Evolutionary conservation across 176 grass and related monocot genomes (phyloP), one percentile per base, ranked within the genome.

Genomic region (Rhynchospora tenuis): DNA sequence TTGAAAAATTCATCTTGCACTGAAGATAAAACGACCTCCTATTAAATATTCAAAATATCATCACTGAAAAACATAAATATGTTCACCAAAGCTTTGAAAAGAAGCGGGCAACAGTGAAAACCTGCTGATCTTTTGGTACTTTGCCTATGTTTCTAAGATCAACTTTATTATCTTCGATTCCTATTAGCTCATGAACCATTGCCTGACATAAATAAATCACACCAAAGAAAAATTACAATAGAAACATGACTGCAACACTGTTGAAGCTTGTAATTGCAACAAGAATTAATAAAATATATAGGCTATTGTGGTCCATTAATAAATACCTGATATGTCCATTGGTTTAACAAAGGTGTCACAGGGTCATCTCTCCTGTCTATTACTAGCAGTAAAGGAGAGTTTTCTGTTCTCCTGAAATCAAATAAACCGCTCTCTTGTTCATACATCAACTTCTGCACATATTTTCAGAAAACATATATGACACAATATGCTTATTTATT

Each of bases 1-100:
- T 87, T 93, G 79, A 90, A 98, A 80, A 98, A 98, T 59, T 90
- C 88, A 76, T 98, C 96, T 84, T 95, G 96, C 67, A 94, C 80
- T 12, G 96, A 88, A 84, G 96, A 98, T n/a, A 98, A 80, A 86
- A 98, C 95, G 62, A 98, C 96, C 88, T 98, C 92, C 96, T 95
- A 68, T 66, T 33, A 60, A 4, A 86, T 82, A n/a, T 44, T 78
- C 83, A 86, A 70, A 63, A 84, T 72, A 89, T 51, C 82, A 84
- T 88, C 59, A 84, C 64, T 33, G 17, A 64, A 96, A 58, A 83
- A 1, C 54, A 56, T 67, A 20, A 80, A 71, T 20, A 85, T n/a
- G 20, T 79, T 52, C 69, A 74, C 64, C 38, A 33, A 50, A 64
- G 46, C 3, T 28, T 10, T 19, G 50, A 56, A 7, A 77, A 77